Evolutionary conservation across 805 yeast species (phyloP).

Genomic region (Candida yuanshanica): DNA sequence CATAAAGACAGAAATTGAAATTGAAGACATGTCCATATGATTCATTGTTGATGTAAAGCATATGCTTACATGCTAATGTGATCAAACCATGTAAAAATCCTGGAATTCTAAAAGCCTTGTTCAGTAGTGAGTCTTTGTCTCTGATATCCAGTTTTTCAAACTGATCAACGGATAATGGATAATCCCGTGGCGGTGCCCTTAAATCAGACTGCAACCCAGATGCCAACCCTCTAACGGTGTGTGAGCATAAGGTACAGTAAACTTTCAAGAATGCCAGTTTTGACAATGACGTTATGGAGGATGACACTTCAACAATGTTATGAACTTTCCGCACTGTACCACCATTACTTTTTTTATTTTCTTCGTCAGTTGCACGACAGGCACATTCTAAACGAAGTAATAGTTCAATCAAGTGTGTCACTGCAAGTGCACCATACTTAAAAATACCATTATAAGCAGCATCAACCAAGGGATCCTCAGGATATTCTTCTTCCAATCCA

Average conservation of each 20-base stretch:
- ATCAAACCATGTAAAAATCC: constrained; percentile 11
- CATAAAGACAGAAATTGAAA: constrained; percentile 8
- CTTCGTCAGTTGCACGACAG: constrained; percentile 1
- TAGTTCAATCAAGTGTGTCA: constrained; percentile 19
- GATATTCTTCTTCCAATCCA: constrained; percentile 2
- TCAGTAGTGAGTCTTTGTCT: constrained; percentile 2
- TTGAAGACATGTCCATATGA: constrained; percentile 14
- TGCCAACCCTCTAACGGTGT: background rate
- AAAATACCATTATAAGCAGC: constrained; percentile 12
- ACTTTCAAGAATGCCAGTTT: constrained; percentile 13
- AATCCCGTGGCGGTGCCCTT: background rate
- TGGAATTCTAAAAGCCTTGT: constrained; percentile 8
- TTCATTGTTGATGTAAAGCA: constrained; percentile 8
- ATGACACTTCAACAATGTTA: constrained; percentile 14
- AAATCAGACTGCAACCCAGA: background rate
- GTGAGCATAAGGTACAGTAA: constrained; percentile 6
- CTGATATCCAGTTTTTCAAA: constrained; percentile 14
- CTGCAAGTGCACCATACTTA: constrained; percentile 18
- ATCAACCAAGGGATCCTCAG: constrained; percentile 8
- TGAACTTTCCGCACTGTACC: constrained; percentile 3
- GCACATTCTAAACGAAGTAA: constrained; percentile 11
- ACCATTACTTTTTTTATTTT: constrained; percentile 2
- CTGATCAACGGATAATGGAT: constrained; percentile 6
- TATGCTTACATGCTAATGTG: constrained; percentile 9
- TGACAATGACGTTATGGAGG: constrained; percentile 7